Percentiles rank a stretch among this genome's conserved stretches.
Evolutionary conservation across 768 basidiomycete genomes (phyloP).

Genomic region (Boletus rufocinnamomeus): DNA sequence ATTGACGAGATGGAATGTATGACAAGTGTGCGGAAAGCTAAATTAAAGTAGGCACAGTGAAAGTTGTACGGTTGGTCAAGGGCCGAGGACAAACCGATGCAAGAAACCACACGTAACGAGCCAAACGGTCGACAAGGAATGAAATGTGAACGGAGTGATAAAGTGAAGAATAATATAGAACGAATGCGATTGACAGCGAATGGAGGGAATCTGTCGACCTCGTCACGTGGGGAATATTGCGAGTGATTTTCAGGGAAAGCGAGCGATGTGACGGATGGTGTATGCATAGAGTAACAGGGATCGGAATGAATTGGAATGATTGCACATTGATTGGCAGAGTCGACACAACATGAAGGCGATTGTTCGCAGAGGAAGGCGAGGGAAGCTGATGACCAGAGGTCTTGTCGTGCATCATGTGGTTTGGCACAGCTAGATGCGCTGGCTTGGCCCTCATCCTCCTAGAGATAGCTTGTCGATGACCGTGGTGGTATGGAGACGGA

Average conservation of each 20-base stretch:
- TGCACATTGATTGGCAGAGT: slow-evolving; percentile 33
- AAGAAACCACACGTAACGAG: slow-evolving; percentile 38
- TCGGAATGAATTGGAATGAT: slow-evolving; percentile 44
- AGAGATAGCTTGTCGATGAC: slow-evolving; percentile 51
- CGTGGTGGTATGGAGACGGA: slow-evolving; percentile 45
- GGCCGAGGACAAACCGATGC: slow-evolving; percentile 30
- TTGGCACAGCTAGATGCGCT: slow-evolving; percentile 22
- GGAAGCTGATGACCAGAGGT: slow-evolving; percentile 11
- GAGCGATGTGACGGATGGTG: slow-evolving; percentile 52
- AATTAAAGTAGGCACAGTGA: slow-evolving; percentile 38
- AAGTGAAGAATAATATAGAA: slow-evolving; percentile 84
- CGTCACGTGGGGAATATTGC: slow-evolving; percentile 50
- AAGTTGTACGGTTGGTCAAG: slow-evolving; percentile 30
- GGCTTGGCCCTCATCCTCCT: slow-evolving; percentile 19
- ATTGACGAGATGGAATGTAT: slow-evolving; percentile 40
- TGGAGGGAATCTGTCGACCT: slow-evolving; percentile 55
- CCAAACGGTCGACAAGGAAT: slow-evolving; percentile 39
- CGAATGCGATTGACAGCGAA: slow-evolving; percentile 50
- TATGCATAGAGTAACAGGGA: slow-evolving; percentile 58
- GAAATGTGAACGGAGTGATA: slow-evolving; percentile 53
- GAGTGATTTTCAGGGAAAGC: slow-evolving; percentile 42
- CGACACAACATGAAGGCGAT: slow-evolving; percentile 16
- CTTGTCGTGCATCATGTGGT: slow-evolving; percentile 20
- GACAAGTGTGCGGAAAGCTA: slow-evolving; percentile 32
- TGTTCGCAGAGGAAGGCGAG: slow-evolving; percentile 17